phyloP scores from a whole-genome alignment of 2,329 filamentous ascomycete genomes.

The Didymella pomorum region DNA sequence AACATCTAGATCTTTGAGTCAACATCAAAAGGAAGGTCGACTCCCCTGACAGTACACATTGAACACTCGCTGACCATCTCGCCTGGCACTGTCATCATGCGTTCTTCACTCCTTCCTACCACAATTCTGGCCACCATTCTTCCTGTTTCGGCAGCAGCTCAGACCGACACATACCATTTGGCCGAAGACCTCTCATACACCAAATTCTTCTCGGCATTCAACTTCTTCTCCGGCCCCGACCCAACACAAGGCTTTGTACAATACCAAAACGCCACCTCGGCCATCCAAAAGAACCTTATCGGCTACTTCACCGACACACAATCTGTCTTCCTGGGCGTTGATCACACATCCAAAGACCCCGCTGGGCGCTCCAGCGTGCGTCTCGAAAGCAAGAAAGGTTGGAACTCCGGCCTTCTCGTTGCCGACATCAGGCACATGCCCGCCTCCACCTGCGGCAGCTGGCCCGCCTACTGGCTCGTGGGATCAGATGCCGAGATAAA shows the following conservation, averaged over 20 bases:
- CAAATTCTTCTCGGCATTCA: slow-evolving; percentile 46
- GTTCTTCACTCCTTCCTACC: not conserved
- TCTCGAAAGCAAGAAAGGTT: not conserved
- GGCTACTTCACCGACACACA: not conserved
- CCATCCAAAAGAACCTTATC: not conserved
- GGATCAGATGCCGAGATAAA: not conserved
- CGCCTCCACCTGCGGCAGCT: not conserved
- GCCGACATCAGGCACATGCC: not conserved
- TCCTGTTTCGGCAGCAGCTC: not conserved
- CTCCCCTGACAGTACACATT: not conserved
- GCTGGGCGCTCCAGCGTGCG: not conserved
- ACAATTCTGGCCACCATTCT: not conserved
- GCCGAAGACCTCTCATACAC: slow-evolving; percentile 38
- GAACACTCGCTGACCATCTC: not conserved
- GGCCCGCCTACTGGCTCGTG: not conserved
- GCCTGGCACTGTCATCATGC: not conserved
- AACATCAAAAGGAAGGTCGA: not conserved
- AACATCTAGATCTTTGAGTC: not conserved
- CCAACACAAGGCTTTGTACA: slow-evolving; percentile 44
- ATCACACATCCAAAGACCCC: not conserved
- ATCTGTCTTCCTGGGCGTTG: not conserved
- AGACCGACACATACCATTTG: not conserved
- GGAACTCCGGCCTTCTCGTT: not conserved
- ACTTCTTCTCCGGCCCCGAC: slow-evolving; percentile 40
- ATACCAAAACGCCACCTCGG: not conserved